Conservation (phyloP, 805 yeast species). For the Teunomyces atbi region DNA sequence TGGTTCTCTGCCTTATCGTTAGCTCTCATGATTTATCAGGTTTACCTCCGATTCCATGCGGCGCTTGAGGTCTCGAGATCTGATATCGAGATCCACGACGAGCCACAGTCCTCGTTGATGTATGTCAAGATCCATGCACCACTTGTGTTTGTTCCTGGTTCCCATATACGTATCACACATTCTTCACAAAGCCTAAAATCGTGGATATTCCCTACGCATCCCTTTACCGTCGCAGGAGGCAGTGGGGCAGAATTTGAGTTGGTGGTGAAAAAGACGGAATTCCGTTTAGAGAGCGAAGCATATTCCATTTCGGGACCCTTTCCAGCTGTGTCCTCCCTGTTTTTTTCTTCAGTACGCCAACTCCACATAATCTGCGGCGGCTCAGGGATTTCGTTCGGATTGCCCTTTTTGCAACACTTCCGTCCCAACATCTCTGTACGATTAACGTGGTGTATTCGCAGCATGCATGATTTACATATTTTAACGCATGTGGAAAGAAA, state of each 20-base stretch:
- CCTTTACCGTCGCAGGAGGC: slow-evolving; percentile 49
- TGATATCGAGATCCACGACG: slow-evolving; percentile 15
- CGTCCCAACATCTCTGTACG: slow-evolving; percentile 25
- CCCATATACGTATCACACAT: slow-evolving; percentile 48
- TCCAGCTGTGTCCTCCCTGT: slow-evolving; percentile 43
- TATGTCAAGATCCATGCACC: background rate
- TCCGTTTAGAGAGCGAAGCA: slow-evolving; percentile 3
- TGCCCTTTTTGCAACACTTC: slow-evolving; percentile 50
- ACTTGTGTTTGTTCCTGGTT: slow-evolving; percentile 44
- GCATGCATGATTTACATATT: slow-evolving; percentile 46
- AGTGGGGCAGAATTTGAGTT: slow-evolving; percentile 39
- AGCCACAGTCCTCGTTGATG: background rate
- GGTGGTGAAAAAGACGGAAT: slow-evolving; percentile 42
- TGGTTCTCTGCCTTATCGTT: slow-evolving; percentile 24
- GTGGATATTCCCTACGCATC: slow-evolving; percentile 61
- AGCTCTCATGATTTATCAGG: slow-evolving; percentile 33
- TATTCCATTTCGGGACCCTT: slow-evolving; percentile 27
- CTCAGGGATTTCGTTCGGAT: slow-evolving; percentile 65
- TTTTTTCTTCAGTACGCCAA: slow-evolving; percentile 49
- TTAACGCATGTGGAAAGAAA: slow-evolving; percentile 31
- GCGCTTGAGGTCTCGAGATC: slow-evolving; percentile 10
- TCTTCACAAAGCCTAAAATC: slow-evolving; percentile 8
- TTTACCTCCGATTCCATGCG: slow-evolving; percentile 28
- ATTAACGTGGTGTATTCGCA: slow-evolving; percentile 56
- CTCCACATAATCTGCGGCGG: slow-evolving; percentile 67